A percentile compares a stretch with the other conserved stretches of the same genome.
Conservation (phyloP, 306 rosid species). For the Gastrolobium villosum region DNA sequence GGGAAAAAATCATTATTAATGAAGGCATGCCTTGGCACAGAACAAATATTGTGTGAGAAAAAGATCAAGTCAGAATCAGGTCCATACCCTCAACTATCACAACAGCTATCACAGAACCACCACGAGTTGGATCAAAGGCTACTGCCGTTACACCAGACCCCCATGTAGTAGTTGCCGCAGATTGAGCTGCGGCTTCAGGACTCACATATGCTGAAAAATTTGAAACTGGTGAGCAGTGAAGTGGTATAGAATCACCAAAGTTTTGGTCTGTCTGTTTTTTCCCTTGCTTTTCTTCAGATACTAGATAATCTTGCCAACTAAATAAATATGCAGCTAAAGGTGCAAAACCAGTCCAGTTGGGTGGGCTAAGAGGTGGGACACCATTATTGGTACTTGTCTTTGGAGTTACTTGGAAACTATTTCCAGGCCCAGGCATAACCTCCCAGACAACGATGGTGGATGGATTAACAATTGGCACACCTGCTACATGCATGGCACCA, state of each 20-base stretch:
- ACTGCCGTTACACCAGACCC: slow-evolving; percentile 97
- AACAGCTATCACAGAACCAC: slow-evolving; percentile 94
- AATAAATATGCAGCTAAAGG: slow-evolving; percentile 92
- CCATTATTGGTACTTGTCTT: slow-evolving; percentile 71
- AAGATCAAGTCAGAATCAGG: slow-evolving; percentile 40
- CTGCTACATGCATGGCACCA: slow-evolving; percentile 98
- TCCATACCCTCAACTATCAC: slow-evolving; percentile 88
- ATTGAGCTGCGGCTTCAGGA: slow-evolving; percentile 94
- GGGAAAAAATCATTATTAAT: slow-evolving; percentile 19
- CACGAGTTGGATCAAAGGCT: slow-evolving; percentile 95
- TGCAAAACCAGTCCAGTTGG: slow-evolving; percentile 89
- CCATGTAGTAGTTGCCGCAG: slow-evolving; percentile 94
- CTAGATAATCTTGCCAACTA: slow-evolving; percentile 90
- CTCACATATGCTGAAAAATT: slow-evolving; percentile 97
- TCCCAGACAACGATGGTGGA: slow-evolving; percentile 98
- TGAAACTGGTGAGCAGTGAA: slow-evolving; percentile 98
- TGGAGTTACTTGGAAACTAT: slow-evolving; percentile 86
- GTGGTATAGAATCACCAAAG: slow-evolving; percentile 68
- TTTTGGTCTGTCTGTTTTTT: slow-evolving; percentile 73
- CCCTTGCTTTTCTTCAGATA: slow-evolving; percentile 80
- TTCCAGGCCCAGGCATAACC: slow-evolving; percentile 98
- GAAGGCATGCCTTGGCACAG: slow-evolving; percentile 1
- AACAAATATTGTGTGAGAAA: slow-evolving; percentile 11
- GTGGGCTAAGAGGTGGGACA: slow-evolving; percentile 77
- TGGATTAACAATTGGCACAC: slow-evolving; percentile 93